A percentile compares a stretch with the other conserved stretches of the same genome.
These are phyloP conservation scores for Schoenoplectus triqueter DNA, from an alignment of 202 grass and related monocot genomes.

Conservation along the genomic window DNA sequence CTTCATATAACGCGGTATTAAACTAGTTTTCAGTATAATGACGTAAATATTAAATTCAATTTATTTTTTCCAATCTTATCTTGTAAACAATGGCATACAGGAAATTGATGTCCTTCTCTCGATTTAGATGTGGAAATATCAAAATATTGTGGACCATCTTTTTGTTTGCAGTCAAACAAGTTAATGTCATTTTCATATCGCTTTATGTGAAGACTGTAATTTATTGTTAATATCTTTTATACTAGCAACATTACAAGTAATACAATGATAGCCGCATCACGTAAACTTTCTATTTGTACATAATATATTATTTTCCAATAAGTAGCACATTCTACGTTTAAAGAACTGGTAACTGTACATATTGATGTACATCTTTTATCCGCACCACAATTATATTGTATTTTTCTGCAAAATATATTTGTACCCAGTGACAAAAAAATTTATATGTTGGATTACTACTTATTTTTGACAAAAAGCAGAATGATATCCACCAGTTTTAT, in stretches of 20 bases:
- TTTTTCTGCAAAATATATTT: not conserved
- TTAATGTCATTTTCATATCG: not conserved
- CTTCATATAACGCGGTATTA: not conserved
- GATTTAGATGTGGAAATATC: not conserved
- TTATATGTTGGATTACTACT: not conserved
- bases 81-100: not conserved
- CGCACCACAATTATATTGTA: not conserved
- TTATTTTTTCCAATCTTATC: not conserved
- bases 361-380: no score
- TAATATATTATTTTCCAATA: not conserved
- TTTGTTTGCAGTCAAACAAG: constrained; percentile 4
- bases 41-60: not conserved
- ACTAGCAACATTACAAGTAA: not conserved
- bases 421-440: not conserved
- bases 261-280: not conserved
- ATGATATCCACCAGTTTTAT: no score
- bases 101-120: not conserved
- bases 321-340: no score
- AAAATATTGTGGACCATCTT: not conserved
- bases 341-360: no score
- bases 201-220: not conserved
- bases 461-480: no score
- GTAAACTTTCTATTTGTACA: not conserved
- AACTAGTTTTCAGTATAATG: not conserved
- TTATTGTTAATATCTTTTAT: not conserved